These are phyloP conservation scores for Sclerotinia spermophila DNA, from an alignment of 2,329 filamentous ascomycete species.

Conservation along the genomic window DNA sequence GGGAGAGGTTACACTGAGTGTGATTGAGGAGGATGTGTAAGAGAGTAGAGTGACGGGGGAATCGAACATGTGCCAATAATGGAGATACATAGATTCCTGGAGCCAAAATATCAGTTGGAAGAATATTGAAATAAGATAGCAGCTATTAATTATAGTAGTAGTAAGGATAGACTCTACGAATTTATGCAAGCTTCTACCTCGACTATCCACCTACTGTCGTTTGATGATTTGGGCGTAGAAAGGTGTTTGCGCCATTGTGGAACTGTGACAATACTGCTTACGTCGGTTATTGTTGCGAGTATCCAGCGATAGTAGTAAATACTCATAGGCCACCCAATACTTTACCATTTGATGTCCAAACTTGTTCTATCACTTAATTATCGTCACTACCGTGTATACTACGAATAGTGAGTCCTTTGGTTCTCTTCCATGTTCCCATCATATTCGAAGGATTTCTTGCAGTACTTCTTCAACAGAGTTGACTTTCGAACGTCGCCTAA, in stretches of 20 bases:
- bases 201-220: background rate
- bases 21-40: background rate
- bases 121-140: background rate
- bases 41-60: background rate
- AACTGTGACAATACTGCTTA: background rate
- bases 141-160: background rate
- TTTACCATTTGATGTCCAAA: background rate
- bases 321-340: background rate
- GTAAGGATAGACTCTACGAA: background rate
- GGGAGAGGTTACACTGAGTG: background rate
- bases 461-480: background rate
- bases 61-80: background rate
- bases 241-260: background rate
- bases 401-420: background rate
- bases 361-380: background rate
- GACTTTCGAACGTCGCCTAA: background rate
- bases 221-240: background rate
- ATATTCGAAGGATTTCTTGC: background rate
- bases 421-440: background rate
- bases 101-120: background rate
- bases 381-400: background rate
- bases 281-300: background rate
- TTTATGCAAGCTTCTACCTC: background rate
- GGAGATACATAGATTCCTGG: background rate
- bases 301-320: background rate